Percentiles rank a stretch among this genome's conserved stretches.
Conservation (phyloP, 345 rosid genomes). For the Hibiscus tridactylites region DNA sequence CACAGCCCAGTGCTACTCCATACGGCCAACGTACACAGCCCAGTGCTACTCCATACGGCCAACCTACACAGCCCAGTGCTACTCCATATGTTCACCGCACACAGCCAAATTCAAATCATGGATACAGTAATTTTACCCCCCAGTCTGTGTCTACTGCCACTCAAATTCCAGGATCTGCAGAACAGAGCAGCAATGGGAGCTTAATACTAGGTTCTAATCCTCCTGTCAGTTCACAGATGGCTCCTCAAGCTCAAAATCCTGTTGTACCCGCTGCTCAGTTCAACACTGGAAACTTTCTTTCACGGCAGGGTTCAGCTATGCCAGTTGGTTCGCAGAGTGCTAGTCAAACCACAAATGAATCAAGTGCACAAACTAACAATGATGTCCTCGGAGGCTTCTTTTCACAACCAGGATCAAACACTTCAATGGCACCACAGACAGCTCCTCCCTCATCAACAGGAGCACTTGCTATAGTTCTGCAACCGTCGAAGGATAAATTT, state of each 20-base stretch:
- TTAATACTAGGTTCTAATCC: slow-evolving; percentile 1
- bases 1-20: slow-evolving; percentile 13
- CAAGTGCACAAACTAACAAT: slow-evolving; percentile 35
- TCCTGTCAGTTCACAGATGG: slow-evolving; percentile 10
- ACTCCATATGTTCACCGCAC: neutral
- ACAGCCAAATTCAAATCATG: neutral
- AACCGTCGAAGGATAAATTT: slow-evolving; percentile 64
- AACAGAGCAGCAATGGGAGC: slow-evolving; percentile 25
- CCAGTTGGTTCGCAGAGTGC: slow-evolving; percentile 27
- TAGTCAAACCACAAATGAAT: slow-evolving; percentile 29
- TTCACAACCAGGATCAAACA: slow-evolving; percentile 26
- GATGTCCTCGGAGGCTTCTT: slow-evolving; percentile 39
- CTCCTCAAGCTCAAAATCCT: slow-evolving; percentile 14
- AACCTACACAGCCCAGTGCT: neutral
- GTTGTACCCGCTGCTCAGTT: slow-evolving; percentile 25
- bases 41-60: neutral
- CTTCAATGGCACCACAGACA: slow-evolving; percentile 36
- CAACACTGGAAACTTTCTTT: slow-evolving; percentile 31
- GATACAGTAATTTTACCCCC: slow-evolving; percentile 24
- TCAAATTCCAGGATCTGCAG: slow-evolving; percentile 21
- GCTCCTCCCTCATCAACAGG: slow-evolving; percentile 37
- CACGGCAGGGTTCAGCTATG: slow-evolving; percentile 31
- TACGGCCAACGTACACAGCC: neutral
- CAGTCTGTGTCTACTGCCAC: slow-evolving; percentile 25
- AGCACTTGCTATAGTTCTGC: slow-evolving; percentile 56